These are phyloP conservation scores for Gossypium arboreum DNA, from an alignment of 345 rosid species.

Conservation along the genomic window DNA sequence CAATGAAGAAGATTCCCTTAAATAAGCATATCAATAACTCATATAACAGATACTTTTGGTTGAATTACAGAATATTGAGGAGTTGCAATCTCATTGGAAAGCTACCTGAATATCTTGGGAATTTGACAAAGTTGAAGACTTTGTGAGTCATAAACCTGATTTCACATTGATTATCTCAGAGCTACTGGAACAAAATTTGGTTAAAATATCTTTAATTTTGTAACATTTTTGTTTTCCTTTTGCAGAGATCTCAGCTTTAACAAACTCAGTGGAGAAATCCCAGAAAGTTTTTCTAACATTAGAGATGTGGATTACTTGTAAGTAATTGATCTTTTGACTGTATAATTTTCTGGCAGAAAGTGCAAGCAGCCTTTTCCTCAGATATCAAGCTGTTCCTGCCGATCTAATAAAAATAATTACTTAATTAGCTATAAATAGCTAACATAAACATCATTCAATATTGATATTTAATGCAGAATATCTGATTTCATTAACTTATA, in stretches of 20 bases:
- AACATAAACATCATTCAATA: not conserved
- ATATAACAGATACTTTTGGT: not conserved
- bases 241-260: conserved; percentile 51
- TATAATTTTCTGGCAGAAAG: not conserved
- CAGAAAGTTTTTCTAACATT: conserved; percentile 9
- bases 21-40: not conserved
- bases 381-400: not conserved
- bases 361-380: not conserved
- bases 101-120: conserved; percentile 42
- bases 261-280: conserved; percentile 35
- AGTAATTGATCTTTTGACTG: not conserved
- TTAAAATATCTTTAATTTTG: not conserved
- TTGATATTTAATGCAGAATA: not conserved
- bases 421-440: not conserved
- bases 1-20: not conserved
- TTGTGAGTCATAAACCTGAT: conserved; percentile 38
- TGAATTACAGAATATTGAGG: conserved; percentile 43
- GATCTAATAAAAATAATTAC: not conserved
- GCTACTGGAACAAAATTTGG: too few relatives aligned
- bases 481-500: not conserved
- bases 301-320: conserved; percentile 11
- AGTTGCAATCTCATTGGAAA: conserved; percentile 48
- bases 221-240: not conserved
- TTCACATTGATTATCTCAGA: not conserved
- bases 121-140: conserved; percentile 17